These are phyloP conservation scores for Craterostigma plantagineum DNA, from an alignment of 257 asterid genomes.

Conservation along the genomic window DNA sequence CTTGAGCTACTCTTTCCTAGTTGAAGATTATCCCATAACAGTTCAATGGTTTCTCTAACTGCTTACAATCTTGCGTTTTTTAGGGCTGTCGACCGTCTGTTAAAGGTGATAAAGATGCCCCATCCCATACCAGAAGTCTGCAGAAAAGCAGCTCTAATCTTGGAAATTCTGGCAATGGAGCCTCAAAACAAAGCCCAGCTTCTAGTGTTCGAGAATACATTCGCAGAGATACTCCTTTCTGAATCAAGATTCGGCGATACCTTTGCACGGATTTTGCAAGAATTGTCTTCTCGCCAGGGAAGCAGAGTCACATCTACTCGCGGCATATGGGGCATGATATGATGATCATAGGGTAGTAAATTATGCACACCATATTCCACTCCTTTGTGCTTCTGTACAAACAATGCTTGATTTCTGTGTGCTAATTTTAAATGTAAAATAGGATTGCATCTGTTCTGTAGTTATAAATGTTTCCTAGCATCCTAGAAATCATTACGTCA, in stretches of 20 bases:
- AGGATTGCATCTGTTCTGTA: too few relatives aligned
- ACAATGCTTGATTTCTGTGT: too few relatives aligned
- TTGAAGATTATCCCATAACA: too few relatives aligned
- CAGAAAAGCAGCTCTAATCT: conserved; percentile 68
- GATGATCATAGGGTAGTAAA: background rate
- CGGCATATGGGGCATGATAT: conserved; percentile 93
- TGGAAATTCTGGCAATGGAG: conserved; percentile 86
- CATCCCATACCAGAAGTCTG: conserved; percentile 93
- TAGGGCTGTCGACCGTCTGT: conserved; percentile 85
- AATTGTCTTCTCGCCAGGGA: conserved; percentile 73
- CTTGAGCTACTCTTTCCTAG: too few relatives aligned
- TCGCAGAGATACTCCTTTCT: conserved; percentile 79
- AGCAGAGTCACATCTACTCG: conserved; percentile 63
- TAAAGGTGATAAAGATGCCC: conserved; percentile 72
- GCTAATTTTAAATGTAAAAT: too few relatives aligned
- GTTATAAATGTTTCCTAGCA: too few relatives aligned
- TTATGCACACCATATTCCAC: too few relatives aligned
- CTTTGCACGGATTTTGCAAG: conserved; percentile 73
- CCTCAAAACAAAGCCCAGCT: conserved; percentile 89
- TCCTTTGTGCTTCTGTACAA: too few relatives aligned
- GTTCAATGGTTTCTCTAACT: too few relatives aligned
- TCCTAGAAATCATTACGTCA: too few relatives aligned
- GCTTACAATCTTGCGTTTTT: conserved; percentile 1
- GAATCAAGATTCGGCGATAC: conserved; percentile 67
- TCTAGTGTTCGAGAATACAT: conserved; percentile 63